Percentiles rank a stretch among this genome's conserved stretches.
These are phyloP conservation scores for Saturnispora besseyi DNA, from an alignment of 805 yeast genomes.

Conservation along the genomic window DNA sequence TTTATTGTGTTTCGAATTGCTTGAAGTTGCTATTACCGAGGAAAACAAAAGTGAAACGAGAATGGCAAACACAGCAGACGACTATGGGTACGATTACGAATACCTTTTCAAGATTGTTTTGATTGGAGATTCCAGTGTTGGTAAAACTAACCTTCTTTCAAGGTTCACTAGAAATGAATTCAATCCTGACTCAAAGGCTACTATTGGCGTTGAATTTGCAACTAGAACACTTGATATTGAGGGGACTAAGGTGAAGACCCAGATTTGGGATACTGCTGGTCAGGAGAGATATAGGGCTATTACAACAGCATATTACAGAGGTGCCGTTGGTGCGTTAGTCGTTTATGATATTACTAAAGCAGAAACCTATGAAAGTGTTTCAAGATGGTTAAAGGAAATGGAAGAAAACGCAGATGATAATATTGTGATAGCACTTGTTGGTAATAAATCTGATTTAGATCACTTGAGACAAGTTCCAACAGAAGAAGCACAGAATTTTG, in stretches of 20 bases:
- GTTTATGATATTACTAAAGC: constrained; percentile 93
- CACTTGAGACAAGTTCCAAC: constrained; percentile 96
- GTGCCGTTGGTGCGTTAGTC: constrained; percentile 95
- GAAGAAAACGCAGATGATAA: constrained; percentile 89
- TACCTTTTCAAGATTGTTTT: constrained; percentile 87
- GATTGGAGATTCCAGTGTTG: constrained; percentile 96
- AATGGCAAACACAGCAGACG: constrained; percentile 22
- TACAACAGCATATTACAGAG: constrained; percentile 94
- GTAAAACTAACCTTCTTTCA: constrained; percentile 87
- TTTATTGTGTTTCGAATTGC: too few relatives aligned
- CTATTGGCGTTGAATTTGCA: constrained; percentile 98
- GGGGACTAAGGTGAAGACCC: constrained; percentile 78
- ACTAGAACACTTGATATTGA: constrained; percentile 87
- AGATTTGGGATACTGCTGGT: constrained; percentile 99
- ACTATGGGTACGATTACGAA: constrained; percentile 76
- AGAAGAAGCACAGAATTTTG: constrained; percentile 92
- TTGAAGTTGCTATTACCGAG: neutral
- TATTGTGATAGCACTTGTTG: constrained; percentile 88
- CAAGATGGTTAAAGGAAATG: constrained; percentile 86
- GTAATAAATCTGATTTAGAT: constrained; percentile 83
- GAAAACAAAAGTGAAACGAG: neutral
- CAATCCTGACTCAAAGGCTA: constrained; percentile 85
- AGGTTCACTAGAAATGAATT: constrained; percentile 95
- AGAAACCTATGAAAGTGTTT: constrained; percentile 75
- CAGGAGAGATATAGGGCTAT: constrained; percentile 98